Conservation (phyloP, 2,329 filamentous ascomycete species). For the Fusarium sublunatum region DNA sequence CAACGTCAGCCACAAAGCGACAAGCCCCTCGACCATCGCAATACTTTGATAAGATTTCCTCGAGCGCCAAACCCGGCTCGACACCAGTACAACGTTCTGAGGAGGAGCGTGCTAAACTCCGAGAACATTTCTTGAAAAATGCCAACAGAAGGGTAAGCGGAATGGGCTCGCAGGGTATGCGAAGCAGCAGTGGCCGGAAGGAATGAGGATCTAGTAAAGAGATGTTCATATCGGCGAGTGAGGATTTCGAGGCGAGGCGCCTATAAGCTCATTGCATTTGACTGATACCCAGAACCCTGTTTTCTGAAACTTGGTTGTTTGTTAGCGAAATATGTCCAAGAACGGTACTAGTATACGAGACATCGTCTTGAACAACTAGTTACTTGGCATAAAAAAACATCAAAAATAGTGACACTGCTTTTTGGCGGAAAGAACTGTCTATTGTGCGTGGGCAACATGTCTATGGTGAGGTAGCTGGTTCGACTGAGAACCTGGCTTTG, state of each 20-base stretch:
- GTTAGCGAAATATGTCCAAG: conserved; percentile 2
- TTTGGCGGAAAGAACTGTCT: conserved; percentile 45
- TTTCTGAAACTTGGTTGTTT: neutral
- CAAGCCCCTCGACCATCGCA: conserved; percentile 36
- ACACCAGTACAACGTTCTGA: conserved; percentile 29
- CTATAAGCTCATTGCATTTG: conserved; percentile 8
- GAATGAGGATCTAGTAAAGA: neutral
- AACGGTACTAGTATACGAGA: neutral
- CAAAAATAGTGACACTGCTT: neutral
- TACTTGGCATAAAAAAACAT: neutral
- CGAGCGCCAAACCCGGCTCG: conserved; percentile 18
- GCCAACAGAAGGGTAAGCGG: conserved; percentile 21
- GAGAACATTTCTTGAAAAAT: conserved; percentile 45
- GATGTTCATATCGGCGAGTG: neutral
- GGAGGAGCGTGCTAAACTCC: conserved; percentile 43
- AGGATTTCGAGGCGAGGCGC: conserved; percentile 3
- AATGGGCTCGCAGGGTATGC: conserved; percentile 1
- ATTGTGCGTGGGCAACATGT: conserved; percentile 50
- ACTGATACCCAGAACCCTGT: conserved; percentile 25
- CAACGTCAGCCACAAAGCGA: conserved; percentile 27
- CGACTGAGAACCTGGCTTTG: conserved; percentile 35
- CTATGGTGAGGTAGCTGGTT: conserved; percentile 45
- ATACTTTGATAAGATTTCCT: conserved; percentile 39
- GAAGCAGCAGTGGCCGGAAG: conserved; percentile 29
- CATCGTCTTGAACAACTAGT: neutral